Base-by-base conservation (phyloP, 176 grass and related monocot species). In the Aegilops longissima region DNA sequence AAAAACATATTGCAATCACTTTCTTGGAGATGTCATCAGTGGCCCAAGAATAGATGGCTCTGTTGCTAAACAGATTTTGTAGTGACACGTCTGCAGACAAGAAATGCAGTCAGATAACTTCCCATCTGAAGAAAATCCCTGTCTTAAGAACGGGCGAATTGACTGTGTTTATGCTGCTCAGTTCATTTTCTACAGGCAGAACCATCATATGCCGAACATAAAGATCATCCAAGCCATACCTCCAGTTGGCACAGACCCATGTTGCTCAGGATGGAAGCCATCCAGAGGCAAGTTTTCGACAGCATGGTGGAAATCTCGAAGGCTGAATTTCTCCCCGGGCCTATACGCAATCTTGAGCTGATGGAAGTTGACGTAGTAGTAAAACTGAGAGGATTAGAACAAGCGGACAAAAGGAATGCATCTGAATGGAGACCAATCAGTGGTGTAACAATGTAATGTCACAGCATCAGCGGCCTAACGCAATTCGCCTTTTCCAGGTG, bases 261-360 rank as follows among this genome's bases (percentile, higher is more conserved):
- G 40, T 40, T 85, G 80, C 12, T 94, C 89, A 47, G 68, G 79
- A 75, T 83, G 44, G 89, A 92, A 92, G 70, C 70, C 66, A 87
- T 91, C 88, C 16, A 91, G 47, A 78, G 93, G 92, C 59, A 96
- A 61, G 83, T 78, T 98, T 71, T 96, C 92, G 27, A 98, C 92
- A 8, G 92, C 92, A 77, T 96, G 84, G 77, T 98, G 96, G 71
- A 98, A 96, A 89, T 94, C 93, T 80, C 87, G 83, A 65, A 98
- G 87, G 88, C 80, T 91, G 62, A 98, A 96, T 61, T 88, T 91
- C 29, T 98, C 90, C 70, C 88, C 88, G 6, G 93, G 96, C 38
- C 66, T 88, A 66, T 96, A 96, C 65, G 71, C 87, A 81, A 96
- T 91, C 87, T 98, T 94, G 36, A 98, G 88, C 93, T 98, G 90